Percentiles rank a stretch among this genome's conserved stretches.
These are phyloP conservation scores for Lecanicillium sp. DNA, from an alignment of 2,329 filamentous ascomycete species.

Conservation along the genomic window DNA sequence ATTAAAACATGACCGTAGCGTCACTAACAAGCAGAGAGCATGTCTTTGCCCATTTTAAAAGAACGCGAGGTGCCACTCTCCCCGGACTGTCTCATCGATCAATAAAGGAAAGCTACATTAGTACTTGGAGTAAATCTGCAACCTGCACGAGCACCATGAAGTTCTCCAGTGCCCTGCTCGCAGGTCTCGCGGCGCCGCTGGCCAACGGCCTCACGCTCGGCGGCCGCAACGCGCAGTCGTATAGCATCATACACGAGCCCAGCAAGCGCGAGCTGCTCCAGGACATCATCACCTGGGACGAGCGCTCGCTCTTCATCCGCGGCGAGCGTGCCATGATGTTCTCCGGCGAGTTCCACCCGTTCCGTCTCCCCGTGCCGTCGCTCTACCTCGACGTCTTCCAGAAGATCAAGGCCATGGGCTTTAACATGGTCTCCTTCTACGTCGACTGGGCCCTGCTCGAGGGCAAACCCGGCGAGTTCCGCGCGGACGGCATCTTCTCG, in stretches of 20 bases:
- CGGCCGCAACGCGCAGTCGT: constrained; percentile 17
- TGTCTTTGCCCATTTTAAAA: too few relatives aligned
- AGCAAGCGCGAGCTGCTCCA: constrained; percentile 25
- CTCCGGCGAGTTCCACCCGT: constrained; percentile 70
- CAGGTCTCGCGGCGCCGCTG: constrained; percentile 13
- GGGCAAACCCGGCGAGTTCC: constrained; percentile 63
- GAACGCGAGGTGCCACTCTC: background rate
- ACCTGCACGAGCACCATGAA: constrained; percentile 20
- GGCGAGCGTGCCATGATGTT: constrained; percentile 67
- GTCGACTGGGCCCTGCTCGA: constrained; percentile 73
- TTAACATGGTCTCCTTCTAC: constrained; percentile 76
- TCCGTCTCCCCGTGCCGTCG: constrained; percentile 40
- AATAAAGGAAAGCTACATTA: background rate
- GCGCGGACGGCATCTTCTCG: constrained; percentile 65
- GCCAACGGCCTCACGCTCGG: constrained; percentile 16
- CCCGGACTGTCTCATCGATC: background rate
- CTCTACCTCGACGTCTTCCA: constrained; percentile 68
- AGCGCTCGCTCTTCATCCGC: constrained; percentile 62
- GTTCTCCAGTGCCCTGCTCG: constrained; percentile 14
- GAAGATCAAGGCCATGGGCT: constrained; percentile 75
- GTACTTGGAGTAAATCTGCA: background rate
- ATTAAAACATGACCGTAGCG: too few relatives aligned
- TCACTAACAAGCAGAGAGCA: too few relatives aligned
- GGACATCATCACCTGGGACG: constrained; percentile 60
- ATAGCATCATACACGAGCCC: constrained; percentile 19